Evolutionary conservation across 352 stramenopile genomes (phyloP), one percentile per base, ranked within the genome.

Genomic region (Phytophthora agathidicida): DNA sequence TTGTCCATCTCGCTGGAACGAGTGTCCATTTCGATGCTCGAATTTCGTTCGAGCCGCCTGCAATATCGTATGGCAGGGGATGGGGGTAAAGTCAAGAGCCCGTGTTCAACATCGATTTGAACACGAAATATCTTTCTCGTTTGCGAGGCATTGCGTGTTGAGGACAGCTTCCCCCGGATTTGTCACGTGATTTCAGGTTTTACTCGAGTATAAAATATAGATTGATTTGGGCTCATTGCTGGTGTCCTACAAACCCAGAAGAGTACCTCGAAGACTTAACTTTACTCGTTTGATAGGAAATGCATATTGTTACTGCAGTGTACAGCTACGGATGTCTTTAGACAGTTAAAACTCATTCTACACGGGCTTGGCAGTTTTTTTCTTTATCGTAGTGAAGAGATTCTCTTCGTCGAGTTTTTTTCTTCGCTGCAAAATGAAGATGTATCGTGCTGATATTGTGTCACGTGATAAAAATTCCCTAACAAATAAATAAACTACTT

Each of bases 401-500:
- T 22, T 24, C 22, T 41, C 37, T 26, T 4, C 7, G 6, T 26
- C 6, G n/a, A 43, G 36, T 38, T 8, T 13, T 19, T 7, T 16
- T 16, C 13, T 28, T 23, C 30, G 49, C 42, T 33, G 31, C 7
- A 27, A 16, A 33, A 30, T 27, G 14, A 48, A 46, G 50, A 14
- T 38, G 28, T 19, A 54, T 9, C 28, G 49, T 35, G 24, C 24
- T 60, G 49, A 23, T 61, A 66, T 66, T 66, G 50, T 66, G 50
- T 50, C 53, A 60, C 27, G 53, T 59, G 60, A 61, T 67, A 46
- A 48, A 41, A 43, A 42, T 42, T 59, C 36, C 45, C 38, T 60
- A 60, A 60, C 53, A 60, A 65, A 68, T 68, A 68, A 68, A 68
- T 68, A 68, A 38, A 44, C 52, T 55, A 60, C 38, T 58, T 68